Percentiles rank a stretch among this genome's conserved stretches.
phyloP scores from a whole-genome alignment of 2,329 filamentous ascomycete genomes.

The Ophiostoma ips region DNA sequence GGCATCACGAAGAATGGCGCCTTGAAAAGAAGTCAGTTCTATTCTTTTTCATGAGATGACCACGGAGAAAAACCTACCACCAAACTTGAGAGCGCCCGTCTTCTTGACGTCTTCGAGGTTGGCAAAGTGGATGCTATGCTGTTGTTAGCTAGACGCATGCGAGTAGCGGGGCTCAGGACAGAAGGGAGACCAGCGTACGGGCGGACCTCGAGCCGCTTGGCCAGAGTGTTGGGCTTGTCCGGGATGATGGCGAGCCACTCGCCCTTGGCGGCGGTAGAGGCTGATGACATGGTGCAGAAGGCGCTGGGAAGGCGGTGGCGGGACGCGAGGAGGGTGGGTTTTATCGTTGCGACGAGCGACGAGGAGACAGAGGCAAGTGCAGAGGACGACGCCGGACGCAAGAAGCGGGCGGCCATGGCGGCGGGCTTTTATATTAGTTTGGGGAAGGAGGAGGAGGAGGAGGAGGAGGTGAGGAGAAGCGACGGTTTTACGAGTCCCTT shows the following conservation, averaged over 20 bases:
- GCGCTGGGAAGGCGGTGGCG: neutral
- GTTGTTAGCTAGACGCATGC: too few species aligned
- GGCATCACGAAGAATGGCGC: conserved; percentile 52
- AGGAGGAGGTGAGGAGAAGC: neutral
- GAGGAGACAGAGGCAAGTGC: neutral
- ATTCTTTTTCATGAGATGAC: neutral
- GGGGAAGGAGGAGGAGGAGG: neutral
- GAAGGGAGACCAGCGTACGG: conserved; percentile 27
- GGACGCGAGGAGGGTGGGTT: neutral
- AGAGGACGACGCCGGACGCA: neutral
- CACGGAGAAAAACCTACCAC: conserved; percentile 37
- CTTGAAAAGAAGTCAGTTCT: conserved; percentile 26
- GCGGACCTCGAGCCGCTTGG: conserved; percentile 48
- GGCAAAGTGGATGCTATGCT: conserved; percentile 37
- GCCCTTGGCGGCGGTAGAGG: conserved; percentile 21
- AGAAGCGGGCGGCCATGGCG: neutral
- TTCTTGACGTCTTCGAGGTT: conserved; percentile 38
- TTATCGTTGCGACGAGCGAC: neutral
- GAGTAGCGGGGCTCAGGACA: neutral
- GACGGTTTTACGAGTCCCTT: neutral
- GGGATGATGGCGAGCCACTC: conserved; percentile 59
- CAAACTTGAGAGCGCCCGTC: conserved; percentile 46
- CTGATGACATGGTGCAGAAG: conserved; percentile 18
- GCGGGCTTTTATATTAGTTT: neutral
- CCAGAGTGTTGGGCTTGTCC: conserved; percentile 45